Evolutionary conservation across 331 rosid genomes (phyloP).

Genomic region (Ulmus americana): DNA sequence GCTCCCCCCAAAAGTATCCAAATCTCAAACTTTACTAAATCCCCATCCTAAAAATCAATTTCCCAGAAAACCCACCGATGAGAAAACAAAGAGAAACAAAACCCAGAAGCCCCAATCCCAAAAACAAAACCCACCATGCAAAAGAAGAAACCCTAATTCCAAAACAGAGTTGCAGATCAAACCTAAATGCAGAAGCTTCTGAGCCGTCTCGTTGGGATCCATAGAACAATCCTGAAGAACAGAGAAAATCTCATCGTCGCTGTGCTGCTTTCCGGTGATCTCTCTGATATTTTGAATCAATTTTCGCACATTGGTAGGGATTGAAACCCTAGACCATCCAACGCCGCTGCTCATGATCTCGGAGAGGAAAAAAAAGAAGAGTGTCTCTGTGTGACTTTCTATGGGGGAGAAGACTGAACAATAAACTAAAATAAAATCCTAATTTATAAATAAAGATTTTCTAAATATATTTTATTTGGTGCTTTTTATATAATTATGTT

Average conservation of each 20-base stretch:
- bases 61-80: conserved; percentile 27
- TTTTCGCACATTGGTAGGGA: conserved; percentile 53
- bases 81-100: conserved; percentile 4
- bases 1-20: neutral
- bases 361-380: neutral
- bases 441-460: no score
- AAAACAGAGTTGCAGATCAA: neutral
- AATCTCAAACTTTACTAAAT: conserved; percentile 6
- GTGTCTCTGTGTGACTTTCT: neutral
- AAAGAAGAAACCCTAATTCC: conserved; percentile 18
- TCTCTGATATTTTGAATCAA: conserved; percentile 62
- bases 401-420: neutral
- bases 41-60: conserved; percentile 13
- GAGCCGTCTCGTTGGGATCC: conserved; percentile 90
- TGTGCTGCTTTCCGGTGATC: conserved; percentile 76
- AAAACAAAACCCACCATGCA: conserved; percentile 10
- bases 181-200: conserved; percentile 77
- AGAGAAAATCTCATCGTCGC: conserved; percentile 79
- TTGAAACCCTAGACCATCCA: conserved; percentile 63
- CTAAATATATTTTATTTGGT: no score
- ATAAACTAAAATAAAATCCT: no score
- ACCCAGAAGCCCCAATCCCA: conserved; percentile 5
- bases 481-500: no score
- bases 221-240: conserved; percentile 67
- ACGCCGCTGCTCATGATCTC: conserved; percentile 33